Conservation (phyloP, 192 early-diverging fungal genomes). For the Spizellomyces sp. region DNA sequence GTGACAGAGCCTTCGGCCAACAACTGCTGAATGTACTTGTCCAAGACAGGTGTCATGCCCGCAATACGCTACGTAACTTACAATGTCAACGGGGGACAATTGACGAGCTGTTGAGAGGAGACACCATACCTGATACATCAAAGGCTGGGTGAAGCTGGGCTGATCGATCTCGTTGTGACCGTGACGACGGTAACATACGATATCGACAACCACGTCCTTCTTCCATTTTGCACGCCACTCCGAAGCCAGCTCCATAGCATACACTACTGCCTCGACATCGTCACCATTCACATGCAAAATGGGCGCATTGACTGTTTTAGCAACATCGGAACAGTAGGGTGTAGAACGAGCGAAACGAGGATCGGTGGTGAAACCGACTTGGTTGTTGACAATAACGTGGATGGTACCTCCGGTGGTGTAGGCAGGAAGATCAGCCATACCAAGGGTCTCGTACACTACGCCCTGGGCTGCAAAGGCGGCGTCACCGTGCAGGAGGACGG, state of each 20-base stretch:
- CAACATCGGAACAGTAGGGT: slow-evolving; percentile 96
- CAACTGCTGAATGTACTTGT: slow-evolving; percentile 85
- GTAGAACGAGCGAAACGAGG: slow-evolving; percentile 93
- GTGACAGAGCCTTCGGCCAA: slow-evolving; percentile 83
- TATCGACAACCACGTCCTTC: slow-evolving; percentile 94
- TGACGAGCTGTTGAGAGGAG: background rate
- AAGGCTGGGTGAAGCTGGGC: slow-evolving; percentile 97
- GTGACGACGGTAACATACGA: slow-evolving; percentile 96
- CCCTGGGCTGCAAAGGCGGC: slow-evolving; percentile 98
- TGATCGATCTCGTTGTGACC: slow-evolving; percentile 99
- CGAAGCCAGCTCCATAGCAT: slow-evolving; percentile 89
- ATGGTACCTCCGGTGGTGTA: slow-evolving; percentile 97
- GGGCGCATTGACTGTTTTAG: slow-evolving; percentile 95
- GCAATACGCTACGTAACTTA: slow-evolving; percentile 62
- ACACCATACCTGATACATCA: slow-evolving; percentile 79
- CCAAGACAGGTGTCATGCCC: slow-evolving; percentile 79
- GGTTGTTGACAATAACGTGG: slow-evolving; percentile 98
- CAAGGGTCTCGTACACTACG: slow-evolving; percentile 96
- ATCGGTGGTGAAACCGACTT: slow-evolving; percentile 99
- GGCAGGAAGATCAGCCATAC: slow-evolving; percentile 90
- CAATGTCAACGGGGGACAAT: background rate
- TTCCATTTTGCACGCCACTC: slow-evolving; percentile 97
- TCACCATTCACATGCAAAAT: slow-evolving; percentile 99
- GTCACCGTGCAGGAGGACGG: slow-evolving; percentile 96
- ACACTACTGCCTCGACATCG: slow-evolving; percentile 96